phyloP scores from a whole-genome alignment of 2,329 filamentous ascomycete genomes.

The Chaetomium olivaceum region DNA sequence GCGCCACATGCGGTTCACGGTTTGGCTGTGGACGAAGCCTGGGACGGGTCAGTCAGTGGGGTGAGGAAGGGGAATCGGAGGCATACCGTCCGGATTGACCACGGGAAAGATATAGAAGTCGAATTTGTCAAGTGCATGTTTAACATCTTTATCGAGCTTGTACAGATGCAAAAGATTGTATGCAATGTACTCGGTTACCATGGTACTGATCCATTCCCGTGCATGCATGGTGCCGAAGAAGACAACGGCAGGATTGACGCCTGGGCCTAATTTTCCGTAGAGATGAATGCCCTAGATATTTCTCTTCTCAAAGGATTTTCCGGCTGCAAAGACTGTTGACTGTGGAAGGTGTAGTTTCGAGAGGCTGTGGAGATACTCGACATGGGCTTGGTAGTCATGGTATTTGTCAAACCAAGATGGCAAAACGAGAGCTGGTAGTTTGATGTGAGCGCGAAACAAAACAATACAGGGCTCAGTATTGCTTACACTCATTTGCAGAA shows the following conservation, averaged over 20 bases:
- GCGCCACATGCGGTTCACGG: conserved; percentile 59
- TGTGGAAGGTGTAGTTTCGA: conserved; percentile 45
- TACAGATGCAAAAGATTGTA: conserved; percentile 52
- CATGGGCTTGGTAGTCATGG: conserved; percentile 45
- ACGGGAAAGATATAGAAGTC: conserved; percentile 67
- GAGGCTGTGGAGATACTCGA: conserved; percentile 49
- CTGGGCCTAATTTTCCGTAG: conserved; percentile 49
- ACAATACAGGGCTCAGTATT: not conserved
- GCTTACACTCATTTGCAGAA: not conserved
- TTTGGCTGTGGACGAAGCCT: conserved; percentile 62
- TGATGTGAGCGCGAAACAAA: not conserved
- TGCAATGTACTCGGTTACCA: conserved; percentile 56
- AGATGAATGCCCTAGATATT: conserved; percentile 64
- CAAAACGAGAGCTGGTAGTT: not conserved
- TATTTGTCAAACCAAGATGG: conserved; percentile 50
- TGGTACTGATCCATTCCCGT: conserved; percentile 60
- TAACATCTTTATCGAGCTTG: conserved; percentile 41
- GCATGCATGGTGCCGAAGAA: conserved; percentile 61
- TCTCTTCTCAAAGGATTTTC: conserved; percentile 49
- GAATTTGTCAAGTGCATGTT: conserved; percentile 57
- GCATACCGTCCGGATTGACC: conserved; percentile 59
- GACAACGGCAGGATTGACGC: conserved; percentile 53
- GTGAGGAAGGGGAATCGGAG: too few relatives aligned
- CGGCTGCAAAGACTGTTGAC: conserved; percentile 51
- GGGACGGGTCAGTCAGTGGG: not conserved